These are phyloP conservation scores for Aspergillus sp. DNA, from an alignment of 2,329 filamentous ascomycete genomes.

Conservation along the genomic window DNA sequence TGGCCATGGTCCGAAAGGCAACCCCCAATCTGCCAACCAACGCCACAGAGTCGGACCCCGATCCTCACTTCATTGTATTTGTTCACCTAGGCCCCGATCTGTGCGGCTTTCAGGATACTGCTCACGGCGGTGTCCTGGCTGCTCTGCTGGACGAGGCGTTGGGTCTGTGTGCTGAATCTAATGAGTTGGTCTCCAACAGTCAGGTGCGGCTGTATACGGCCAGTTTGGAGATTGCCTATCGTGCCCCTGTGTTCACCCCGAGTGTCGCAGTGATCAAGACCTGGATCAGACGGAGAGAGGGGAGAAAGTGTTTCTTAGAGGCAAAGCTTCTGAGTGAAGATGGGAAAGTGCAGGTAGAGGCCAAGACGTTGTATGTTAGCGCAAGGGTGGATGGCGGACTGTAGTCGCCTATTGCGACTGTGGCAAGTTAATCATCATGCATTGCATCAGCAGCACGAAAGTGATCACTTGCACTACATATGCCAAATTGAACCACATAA, in stretches of 20 bases:
- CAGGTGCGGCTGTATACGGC: constrained; percentile 9
- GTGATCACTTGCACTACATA: neutral
- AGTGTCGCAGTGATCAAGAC: constrained; percentile 10
- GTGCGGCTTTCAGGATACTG: constrained; percentile 13
- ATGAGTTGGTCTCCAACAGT: constrained; percentile 3
- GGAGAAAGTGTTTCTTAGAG: constrained; percentile 21
- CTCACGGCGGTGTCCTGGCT: constrained; percentile 17
- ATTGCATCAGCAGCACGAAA: neutral
- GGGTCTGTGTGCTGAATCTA: constrained; percentile 12
- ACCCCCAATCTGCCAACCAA: neutral
- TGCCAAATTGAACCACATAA: neutral
- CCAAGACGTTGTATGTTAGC: constrained; percentile 10
- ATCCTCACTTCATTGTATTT: constrained; percentile 11
- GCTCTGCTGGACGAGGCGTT: constrained; percentile 18
- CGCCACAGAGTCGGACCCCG: constrained; percentile 2
- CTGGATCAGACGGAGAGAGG: constrained; percentile 12
- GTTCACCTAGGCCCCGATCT: constrained; percentile 12
- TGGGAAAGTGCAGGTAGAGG: constrained; percentile 7
- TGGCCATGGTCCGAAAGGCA: constrained; percentile 11
- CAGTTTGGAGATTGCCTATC: constrained; percentile 8
- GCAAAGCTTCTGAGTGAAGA: constrained; percentile 14
- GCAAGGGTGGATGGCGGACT: neutral
- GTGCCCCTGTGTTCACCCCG: constrained; percentile 9
- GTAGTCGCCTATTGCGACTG: neutral
- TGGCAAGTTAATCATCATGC: neutral